Conservation (phyloP, 2,329 filamentous ascomycete species). For the Lecanicillium sp. region DNA sequence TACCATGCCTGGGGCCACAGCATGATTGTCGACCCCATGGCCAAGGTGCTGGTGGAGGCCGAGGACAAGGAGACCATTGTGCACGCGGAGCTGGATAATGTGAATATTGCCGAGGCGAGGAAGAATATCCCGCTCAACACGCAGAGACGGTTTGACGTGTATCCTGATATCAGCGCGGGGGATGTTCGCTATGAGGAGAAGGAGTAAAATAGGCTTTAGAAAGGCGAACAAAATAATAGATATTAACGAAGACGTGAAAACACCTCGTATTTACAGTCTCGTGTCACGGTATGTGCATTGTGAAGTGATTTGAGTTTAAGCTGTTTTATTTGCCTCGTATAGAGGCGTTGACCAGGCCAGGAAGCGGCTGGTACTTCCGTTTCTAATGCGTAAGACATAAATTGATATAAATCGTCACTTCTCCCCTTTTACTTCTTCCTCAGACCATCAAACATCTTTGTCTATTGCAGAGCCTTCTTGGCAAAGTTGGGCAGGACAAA, state of each 20-base stretch:
- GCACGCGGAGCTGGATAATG: conserved; percentile 60
- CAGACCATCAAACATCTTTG: background rate
- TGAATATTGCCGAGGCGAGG: conserved; percentile 65
- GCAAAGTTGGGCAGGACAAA: conserved; percentile 94
- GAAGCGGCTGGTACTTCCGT: no score
- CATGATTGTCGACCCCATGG: conserved; percentile 81
- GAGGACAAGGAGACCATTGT: conserved; percentile 73
- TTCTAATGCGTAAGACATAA: background rate
- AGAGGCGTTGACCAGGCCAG: no score
- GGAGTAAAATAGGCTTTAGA: conserved; percentile 7
- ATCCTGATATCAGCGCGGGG: conserved; percentile 75
- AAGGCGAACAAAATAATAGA: no score
- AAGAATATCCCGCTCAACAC: conserved; percentile 76
- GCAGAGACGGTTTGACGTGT: conserved; percentile 91
- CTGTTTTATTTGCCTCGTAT: no score
- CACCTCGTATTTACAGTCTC: no score
- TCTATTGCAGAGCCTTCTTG: conserved; percentile 61
- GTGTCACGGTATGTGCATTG: no score
- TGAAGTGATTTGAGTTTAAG: no score
- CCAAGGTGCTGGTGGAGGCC: conserved; percentile 69
- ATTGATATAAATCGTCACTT: conserved; percentile 3
- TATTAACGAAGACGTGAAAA: no score
- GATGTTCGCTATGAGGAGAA: conserved; percentile 30
- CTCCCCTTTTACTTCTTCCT: background rate
- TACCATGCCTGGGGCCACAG: conserved; percentile 94